Base-by-base conservation (phyloP, 148 eudicot species). In the Persicaria tinctoria region DNA sequence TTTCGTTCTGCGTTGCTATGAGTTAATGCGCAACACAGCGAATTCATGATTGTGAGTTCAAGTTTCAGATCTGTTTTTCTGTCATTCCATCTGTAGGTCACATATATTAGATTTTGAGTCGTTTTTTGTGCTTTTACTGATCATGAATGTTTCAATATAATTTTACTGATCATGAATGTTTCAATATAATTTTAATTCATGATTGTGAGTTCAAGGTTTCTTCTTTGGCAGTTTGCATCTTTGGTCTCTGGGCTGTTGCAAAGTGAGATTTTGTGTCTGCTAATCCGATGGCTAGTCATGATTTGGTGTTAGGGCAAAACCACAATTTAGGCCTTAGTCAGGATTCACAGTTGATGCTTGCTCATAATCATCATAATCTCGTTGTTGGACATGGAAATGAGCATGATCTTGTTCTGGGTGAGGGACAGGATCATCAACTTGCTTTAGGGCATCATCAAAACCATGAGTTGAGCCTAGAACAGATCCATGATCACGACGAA, bases 261-360 rank as follows among this genome's bases (percentile, higher is more conserved):
- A 44, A 69, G 27, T 5, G 72, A 69, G 51, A 69, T 44, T 0
- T 16, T 14, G 51, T 69, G 27, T 20, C 53, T 64, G 75, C 11
- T 75, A 16, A 38, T 41, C 44, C 13, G 0, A 83, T 81, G 88
- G 82, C 80, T 9, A 80, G 73, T 44, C 78, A 78, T 80, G 86
- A 80, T 38, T 17, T 83, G 74, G 68, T 80, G 32, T 75, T 81
- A 51, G 88, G 72, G 68, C 73, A 81, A 83, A 80, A 78, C 73
- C 88, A 76, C 8, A 77, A 74, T 50, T 10, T 76, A 59, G 78
- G 73, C 71, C 38, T 78, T 60, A 76, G 76, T 45, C 81, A 77
- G 76, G 69, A 74, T 72, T 73, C 77, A 59, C 76, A 72, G 9
- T 14, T 74, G 62, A 62, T 70, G 50, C 68, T 77, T 68, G 59